A percentile compares a stretch with the other conserved stretches of the same genome.
Conservation (phyloP, 495 filamentous ascomycete genomes). For the Usnea hakonensis region DNA sequence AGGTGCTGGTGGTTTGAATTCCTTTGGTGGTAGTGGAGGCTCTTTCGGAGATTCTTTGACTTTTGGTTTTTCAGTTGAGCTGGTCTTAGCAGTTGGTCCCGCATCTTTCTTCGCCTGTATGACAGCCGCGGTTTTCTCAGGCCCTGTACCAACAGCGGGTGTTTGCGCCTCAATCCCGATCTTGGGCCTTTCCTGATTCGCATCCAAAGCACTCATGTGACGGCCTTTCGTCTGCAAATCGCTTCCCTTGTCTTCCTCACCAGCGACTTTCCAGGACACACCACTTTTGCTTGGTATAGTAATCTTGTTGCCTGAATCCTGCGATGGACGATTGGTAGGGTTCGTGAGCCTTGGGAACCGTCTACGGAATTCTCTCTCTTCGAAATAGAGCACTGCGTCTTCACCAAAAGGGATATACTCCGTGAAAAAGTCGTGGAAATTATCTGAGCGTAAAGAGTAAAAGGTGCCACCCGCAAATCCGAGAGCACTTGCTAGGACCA, state of each 20-base stretch:
- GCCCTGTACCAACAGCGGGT: constrained; percentile 30
- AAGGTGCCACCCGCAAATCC: constrained; percentile 84
- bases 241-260: constrained; percentile 41
- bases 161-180: constrained; percentile 27
- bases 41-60: not conserved
- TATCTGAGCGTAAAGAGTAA: constrained; percentile 87
- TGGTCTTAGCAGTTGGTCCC: constrained; percentile 20
- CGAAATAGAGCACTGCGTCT: constrained; percentile 91
- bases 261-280: constrained; percentile 70
- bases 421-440: constrained; percentile 99
- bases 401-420: constrained; percentile 95
- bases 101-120: constrained; percentile 39
- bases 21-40: constrained; percentile 15
- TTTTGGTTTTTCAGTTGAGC: constrained; percentile 27
- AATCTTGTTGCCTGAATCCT: constrained; percentile 58
- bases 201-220: constrained; percentile 40
- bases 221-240: constrained; percentile 40
- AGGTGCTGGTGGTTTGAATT: constrained; percentile 30
- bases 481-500: constrained; percentile 63
- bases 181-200: constrained; percentile 25
- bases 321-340: constrained; percentile 40
- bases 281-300: constrained; percentile 82
- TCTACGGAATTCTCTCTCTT: constrained; percentile 88
- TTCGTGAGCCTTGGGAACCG: constrained; percentile 71
- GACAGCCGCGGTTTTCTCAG: constrained; percentile 33